Conservation (phyloP, 441 rosid species). For the Populus hybrid region DNA sequence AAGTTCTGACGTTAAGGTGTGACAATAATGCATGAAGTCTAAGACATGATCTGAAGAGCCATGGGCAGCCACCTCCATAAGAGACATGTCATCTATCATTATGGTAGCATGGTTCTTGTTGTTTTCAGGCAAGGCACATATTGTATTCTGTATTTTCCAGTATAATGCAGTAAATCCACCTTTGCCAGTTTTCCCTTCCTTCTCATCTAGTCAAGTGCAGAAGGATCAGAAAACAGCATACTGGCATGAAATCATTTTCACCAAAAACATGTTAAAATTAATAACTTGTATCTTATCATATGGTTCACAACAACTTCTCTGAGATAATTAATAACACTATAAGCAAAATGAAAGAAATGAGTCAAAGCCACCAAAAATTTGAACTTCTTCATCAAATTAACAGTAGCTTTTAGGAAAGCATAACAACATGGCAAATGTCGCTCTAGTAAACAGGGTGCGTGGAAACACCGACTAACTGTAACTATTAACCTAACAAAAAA, state of each 20-base stretch:
- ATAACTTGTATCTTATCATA: neutral
- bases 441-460: neutral
- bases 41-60: constrained; percentile 61
- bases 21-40: constrained; percentile 84
- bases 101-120: constrained; percentile 45
- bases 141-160: constrained; percentile 46
- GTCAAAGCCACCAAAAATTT: neutral
- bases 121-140: constrained; percentile 38
- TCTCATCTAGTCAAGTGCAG: constrained; percentile 36
- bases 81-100: constrained; percentile 85
- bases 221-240: constrained; percentile 9
- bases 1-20: constrained; percentile 60
- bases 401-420: neutral
- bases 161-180: constrained; percentile 49
- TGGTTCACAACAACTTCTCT: neutral
- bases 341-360: neutral
- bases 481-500: neutral
- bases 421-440: neutral
- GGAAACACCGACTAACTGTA: neutral
- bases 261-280: constrained; percentile 7
- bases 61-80: constrained; percentile 71
- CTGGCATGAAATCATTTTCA: neutral
- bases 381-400: neutral
- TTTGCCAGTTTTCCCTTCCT: constrained; percentile 31
- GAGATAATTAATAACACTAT: neutral